Percentiles rank a stretch among this genome's conserved stretches.
These are phyloP conservation scores for Dactylellina parvicollis DNA, from an alignment of 2,329 filamentous ascomycete genomes.

Conservation along the genomic window DNA sequence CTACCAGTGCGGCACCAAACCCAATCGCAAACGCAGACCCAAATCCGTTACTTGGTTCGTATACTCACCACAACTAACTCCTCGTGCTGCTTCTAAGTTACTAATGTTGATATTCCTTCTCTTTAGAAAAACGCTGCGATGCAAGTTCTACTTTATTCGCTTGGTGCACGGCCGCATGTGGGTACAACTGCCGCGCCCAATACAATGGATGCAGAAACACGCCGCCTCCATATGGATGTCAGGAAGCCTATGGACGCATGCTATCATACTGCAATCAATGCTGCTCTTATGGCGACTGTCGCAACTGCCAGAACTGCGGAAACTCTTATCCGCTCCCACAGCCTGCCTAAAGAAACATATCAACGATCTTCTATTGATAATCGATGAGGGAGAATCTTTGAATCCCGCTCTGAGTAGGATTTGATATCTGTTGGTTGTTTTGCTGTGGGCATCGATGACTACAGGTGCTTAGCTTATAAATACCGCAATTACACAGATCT, in stretches of 20 bases:
- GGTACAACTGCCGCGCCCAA: constrained; percentile 42
- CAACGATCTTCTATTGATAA: too few species aligned
- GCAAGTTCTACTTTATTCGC: constrained; percentile 5
- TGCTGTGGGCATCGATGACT: too few species aligned
- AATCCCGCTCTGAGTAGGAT: too few species aligned
- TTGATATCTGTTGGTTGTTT: too few species aligned
- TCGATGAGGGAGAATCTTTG: too few species aligned
- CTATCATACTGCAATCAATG: constrained; percentile 15
- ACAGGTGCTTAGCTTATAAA: too few species aligned
- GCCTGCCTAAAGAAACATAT: constrained; percentile 11
- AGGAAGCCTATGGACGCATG: constrained; percentile 35
- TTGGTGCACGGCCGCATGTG: constrained; percentile 28
- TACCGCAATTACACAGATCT: too few species aligned
- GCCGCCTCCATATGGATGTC: constrained; percentile 9
- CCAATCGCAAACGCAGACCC: constrained; percentile 20
- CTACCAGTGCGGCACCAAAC: constrained; percentile 27
- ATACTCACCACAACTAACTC: background rate
- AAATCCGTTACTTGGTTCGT: constrained; percentile 22
- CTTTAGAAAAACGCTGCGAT: constrained; percentile 40
- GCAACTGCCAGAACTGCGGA: constrained; percentile 26
- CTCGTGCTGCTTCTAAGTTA: too few species aligned
- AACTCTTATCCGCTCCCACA: constrained; percentile 6
- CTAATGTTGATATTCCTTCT: constrained; percentile 2
- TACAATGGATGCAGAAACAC: constrained; percentile 31
- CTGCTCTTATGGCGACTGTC: constrained; percentile 16